Evolutionary conservation across 768 basidiomycete genomes (phyloP).

Genomic region (Udeniomyces megalosporus): DNA sequence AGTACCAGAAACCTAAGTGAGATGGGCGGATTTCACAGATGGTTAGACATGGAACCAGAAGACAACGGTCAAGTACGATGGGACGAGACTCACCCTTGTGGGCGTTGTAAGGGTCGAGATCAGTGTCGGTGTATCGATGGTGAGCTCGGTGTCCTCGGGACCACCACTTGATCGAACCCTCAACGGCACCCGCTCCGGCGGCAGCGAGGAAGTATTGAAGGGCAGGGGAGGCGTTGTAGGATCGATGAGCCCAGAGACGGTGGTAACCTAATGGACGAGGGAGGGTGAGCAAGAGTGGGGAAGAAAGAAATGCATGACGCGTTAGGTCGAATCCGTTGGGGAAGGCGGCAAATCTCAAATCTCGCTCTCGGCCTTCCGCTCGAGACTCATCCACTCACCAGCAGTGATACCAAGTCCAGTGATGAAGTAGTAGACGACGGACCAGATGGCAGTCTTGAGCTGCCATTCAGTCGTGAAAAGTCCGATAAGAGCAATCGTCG

Average conservation of each 20-base stretch:
- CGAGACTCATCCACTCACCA: slow-evolving; percentile 1
- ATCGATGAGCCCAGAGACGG: slow-evolving; percentile 88
- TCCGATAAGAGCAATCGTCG: slow-evolving; percentile 57
- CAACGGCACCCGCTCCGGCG: slow-evolving; percentile 77
- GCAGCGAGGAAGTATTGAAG: slow-evolving; percentile 72
- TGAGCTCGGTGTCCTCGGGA: slow-evolving; percentile 92
- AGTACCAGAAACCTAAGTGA: slow-evolving; percentile 13
- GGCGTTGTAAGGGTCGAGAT: slow-evolving; percentile 88
- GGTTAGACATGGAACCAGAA: too few relatives aligned
- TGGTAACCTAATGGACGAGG: slow-evolving; percentile 54
- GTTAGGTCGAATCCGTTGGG: too few relatives aligned
- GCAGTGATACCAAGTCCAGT: slow-evolving; percentile 58
- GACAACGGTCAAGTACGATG: not conserved
- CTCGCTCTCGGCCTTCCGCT: too few relatives aligned
- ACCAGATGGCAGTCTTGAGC: slow-evolving; percentile 57
- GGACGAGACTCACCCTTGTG: slow-evolving; percentile 64
- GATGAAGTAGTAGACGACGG: slow-evolving; percentile 58
- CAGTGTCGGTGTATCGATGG: slow-evolving; percentile 92
- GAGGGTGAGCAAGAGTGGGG: too few relatives aligned
- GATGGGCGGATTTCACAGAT: too few relatives aligned
- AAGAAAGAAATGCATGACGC: not conserved
- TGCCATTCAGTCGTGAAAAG: slow-evolving; percentile 42
- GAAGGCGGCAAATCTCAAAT: too few relatives aligned
- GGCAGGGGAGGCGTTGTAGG: slow-evolving; percentile 77
- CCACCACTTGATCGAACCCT: slow-evolving; percentile 99